Base-by-base conservation (phyloP, 179 eudicot species). In the Drosera spatulata region DNA sequence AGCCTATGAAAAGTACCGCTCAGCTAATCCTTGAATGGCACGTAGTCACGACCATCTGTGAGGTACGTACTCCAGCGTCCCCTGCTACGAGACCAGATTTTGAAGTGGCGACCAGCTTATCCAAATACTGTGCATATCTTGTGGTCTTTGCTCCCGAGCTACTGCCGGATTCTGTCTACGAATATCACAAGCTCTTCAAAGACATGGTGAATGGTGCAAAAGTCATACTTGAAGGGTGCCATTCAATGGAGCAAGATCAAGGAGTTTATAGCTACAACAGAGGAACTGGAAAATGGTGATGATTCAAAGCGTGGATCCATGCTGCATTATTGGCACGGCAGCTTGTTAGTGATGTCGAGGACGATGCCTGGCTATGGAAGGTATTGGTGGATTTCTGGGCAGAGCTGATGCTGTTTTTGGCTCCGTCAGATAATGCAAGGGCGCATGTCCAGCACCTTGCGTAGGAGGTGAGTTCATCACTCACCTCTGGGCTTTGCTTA, bases 1-100 rank as follows among this genome's bases (percentile, higher is more conserved):
- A 59, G 10, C 52, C 59, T 9, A 56, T 40, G 60, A 64, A 41
- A 8, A 48, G 59, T 22, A 58, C 63, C 11, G n/a, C n/a, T n/a
- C 73, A 63, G 41, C 62, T 55, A 58, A 63, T 69, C 61, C 56
- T 69, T 0, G 58, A 59, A 12, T 69, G 73, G 73, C 73, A 69
- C 48, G 59, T 69, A 14, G 73, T 68, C 10, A 69, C 73, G 0
- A 53, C 50, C 52, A 45, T 63, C 51, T 69, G 68, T n/a, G 64
- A 58, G 56, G 56, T 58, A 8, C 38, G 7, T 4, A 42, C 41
- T 49, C 2, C 54, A 2, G 10, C 39, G 8, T n/a, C n/a, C 12
- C 48, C 47, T 53, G 2, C 2, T 22, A 48, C 44, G 4, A 12
- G 51, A 22, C 14, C 48, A 10, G 1, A 50, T 49, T 38, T 49